Evolutionary conservation across 495 filamentous ascomycete species (phyloP), one percentile per base, ranked within the genome.

Genomic region (Trichodelitschia bisporula): DNA sequence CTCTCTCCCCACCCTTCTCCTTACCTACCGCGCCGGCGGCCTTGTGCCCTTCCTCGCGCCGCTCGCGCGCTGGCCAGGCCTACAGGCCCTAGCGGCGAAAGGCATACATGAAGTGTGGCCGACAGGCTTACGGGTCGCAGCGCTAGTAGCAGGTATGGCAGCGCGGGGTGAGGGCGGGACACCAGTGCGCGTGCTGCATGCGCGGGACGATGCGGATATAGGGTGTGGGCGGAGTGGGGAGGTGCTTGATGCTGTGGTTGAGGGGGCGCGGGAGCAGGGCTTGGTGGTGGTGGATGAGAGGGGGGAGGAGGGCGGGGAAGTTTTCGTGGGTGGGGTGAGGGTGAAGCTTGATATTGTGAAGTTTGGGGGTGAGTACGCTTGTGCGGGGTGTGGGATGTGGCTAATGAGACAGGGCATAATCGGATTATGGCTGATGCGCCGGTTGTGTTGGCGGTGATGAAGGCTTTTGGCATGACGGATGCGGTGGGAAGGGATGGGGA

Each of bases 31-130:
- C 20, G 59, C 84, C 26, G 70, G 59, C 15, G 86, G 86, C 3
- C 43, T 69, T 10, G 54, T 91, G 4, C 82, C 86, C 4, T 52
- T 91, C 16, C 60, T 93, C 12, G 66, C 72, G 2, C 83, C 83
- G 0, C 55, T 93, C 3, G 45, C 55, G 13, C 53, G 52, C 3
- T 70, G 70, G 36, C 69, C 69, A 0, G 41, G 43, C 8, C 34
- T 65, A 3, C 44, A 61, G 29, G 50, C 50, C 9, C 61, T 57
- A 45, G 39, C 68, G 9, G 45, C 54, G 15, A 37, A 40, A 28
- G 43, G 47, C 3, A 59, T 71, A 20, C 42, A 58, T 9, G 68
- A 72, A 37, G 51, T 43, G 18, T 74, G 69, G 69, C 44, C 58
- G 24, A 66, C 63, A 0, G 50, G 50, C 3, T 47, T 36, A 1